A percentile compares a stretch with the other conserved stretches of the same genome.
Evolutionary conservation across 192 early-diverging fungal species (phyloP).

Genomic region (Geranomyces variabilis): DNA sequence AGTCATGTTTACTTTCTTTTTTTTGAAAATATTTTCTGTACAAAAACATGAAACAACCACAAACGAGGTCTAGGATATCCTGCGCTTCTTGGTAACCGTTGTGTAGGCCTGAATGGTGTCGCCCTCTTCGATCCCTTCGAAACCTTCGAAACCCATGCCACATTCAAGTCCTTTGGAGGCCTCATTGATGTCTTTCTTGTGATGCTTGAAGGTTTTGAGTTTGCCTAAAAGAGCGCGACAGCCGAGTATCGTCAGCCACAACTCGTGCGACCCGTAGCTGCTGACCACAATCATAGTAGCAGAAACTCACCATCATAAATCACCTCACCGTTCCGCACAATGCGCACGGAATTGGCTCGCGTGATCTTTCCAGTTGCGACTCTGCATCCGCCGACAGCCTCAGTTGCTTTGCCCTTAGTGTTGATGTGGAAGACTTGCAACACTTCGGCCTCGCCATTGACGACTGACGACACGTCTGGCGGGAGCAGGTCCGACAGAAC

Average conservation of each 20-base stretch:
- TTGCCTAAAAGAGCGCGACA: slow-evolving; percentile 44
- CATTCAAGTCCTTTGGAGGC: slow-evolving; percentile 94
- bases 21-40: too few species aligned
- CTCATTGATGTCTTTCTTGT: slow-evolving; percentile 90
- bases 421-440: slow-evolving; percentile 84
- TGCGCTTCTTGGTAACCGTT: slow-evolving; percentile 20
- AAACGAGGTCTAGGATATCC: slow-evolving; percentile 15
- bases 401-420: slow-evolving; percentile 70
- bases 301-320: slow-evolving; percentile 77
- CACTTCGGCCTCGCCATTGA: slow-evolving; percentile 87
- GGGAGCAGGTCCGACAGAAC: slow-evolving; percentile 74
- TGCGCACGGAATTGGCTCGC: slow-evolving; percentile 61
- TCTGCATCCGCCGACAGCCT: slow-evolving; percentile 83
- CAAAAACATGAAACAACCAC: too few species aligned
- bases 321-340: slow-evolving; percentile 68
- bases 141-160: slow-evolving; percentile 88
- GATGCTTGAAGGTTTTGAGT: slow-evolving; percentile 77
- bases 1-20: too few species aligned
- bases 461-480: slow-evolving; percentile 73
- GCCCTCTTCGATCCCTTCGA: slow-evolving; percentile 75
- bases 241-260: neutral
- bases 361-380: slow-evolving; percentile 74
- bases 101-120: slow-evolving; percentile 56
- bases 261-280: neutral
- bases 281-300: neutral